Evolutionary conservation across 75 land plant species (phyloP), one percentile per base, ranked within the genome.

Genomic region (Sequoiadendron giganteum): DNA sequence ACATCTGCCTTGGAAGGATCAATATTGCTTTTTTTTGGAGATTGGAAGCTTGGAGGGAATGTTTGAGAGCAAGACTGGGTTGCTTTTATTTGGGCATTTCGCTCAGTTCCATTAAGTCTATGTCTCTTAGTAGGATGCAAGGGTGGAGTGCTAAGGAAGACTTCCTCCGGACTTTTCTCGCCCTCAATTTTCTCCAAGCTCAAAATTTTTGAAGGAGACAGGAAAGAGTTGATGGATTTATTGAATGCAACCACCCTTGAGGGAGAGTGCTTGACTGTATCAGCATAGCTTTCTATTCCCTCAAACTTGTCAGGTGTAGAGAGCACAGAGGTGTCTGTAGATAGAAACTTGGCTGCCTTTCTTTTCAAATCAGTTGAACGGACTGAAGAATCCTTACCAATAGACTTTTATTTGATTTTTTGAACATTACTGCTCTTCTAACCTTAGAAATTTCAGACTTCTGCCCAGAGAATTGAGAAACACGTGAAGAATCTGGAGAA

Each of bases 391-490:
- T 55, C 11, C 65, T 85, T 61, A 15, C 32, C 38, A 54, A 48
- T 48, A 11, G 48, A n/a, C 34, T 52, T 55, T 85, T 36, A 8
- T 6, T 18, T 32, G 39, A 48, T 85, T 52, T 38, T 34, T 55
- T 85, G 54, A 85, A 85, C 32, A 30, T n/a, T 36, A 34, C 32
- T 85, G 86, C 15, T 36, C 86, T 85, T 85, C 34, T 85, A 28
- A 55, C 42, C 30, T 55, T 85, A 14, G 65, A 36, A 34, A 11
- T 5, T 54, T 85, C 34, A 34, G 40, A 52, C 30, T 55, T 52
- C 86, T 54, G 32, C 39, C 30, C 65, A 7, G 65, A 34, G 8
- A 19, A 55, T 16, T 85, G 32, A 55, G 65, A 85, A 55, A 55
- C 5, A 34, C 65, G 9, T 14, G 86, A 32, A 19, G 34, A 48